Percentiles rank a stretch among this genome's conserved stretches.
phyloP scores from a whole-genome alignment of 495 filamentous ascomycete genomes.

The Xylaria venustula region DNA sequence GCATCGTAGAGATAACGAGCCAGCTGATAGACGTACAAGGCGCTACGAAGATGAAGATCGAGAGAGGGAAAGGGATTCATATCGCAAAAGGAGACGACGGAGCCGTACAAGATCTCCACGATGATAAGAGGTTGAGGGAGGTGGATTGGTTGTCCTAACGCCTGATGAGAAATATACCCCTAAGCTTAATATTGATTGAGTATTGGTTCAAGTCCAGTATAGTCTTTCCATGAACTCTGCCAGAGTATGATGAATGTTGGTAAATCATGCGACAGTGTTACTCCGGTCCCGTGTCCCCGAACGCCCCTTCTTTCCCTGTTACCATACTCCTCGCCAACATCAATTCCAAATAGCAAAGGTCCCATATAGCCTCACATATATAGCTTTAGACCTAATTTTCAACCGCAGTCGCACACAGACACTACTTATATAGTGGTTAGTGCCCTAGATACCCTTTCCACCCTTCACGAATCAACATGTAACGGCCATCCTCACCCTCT shows the following conservation, averaged over 20 bases:
- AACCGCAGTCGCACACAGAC: slow-evolving; percentile 17
- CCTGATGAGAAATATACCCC: slow-evolving; percentile 4
- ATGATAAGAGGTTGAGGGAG: slow-evolving; percentile 26
- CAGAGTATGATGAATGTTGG: background rate
- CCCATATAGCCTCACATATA: background rate
- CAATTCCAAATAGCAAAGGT: slow-evolving; percentile 2
- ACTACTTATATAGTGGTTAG: slow-evolving; percentile 29
- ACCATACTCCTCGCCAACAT: slow-evolving; percentile 13
- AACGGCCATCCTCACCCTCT: slow-evolving; percentile 61
- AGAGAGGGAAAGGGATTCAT: slow-evolving; percentile 6
- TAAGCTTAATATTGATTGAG: background rate
- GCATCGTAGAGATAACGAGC: slow-evolving; percentile 22
- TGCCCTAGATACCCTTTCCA: slow-evolving; percentile 77
- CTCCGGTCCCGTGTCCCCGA: background rate
- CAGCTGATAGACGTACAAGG: slow-evolving; percentile 21
- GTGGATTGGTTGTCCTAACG: slow-evolving; percentile 3
- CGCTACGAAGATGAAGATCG: slow-evolving; percentile 22
- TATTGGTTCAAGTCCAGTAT: background rate
- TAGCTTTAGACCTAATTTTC: background rate
- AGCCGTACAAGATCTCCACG: slow-evolving; percentile 29
- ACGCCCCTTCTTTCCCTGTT: slow-evolving; percentile 9
- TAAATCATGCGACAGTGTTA: background rate
- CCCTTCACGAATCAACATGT: slow-evolving; percentile 63
- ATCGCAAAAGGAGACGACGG: slow-evolving; percentile 25
- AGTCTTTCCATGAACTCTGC: background rate